These are phyloP conservation scores for Globisporangium canariense DNA, from an alignment of 352 stramenopile species.

Conservation along the genomic window DNA sequence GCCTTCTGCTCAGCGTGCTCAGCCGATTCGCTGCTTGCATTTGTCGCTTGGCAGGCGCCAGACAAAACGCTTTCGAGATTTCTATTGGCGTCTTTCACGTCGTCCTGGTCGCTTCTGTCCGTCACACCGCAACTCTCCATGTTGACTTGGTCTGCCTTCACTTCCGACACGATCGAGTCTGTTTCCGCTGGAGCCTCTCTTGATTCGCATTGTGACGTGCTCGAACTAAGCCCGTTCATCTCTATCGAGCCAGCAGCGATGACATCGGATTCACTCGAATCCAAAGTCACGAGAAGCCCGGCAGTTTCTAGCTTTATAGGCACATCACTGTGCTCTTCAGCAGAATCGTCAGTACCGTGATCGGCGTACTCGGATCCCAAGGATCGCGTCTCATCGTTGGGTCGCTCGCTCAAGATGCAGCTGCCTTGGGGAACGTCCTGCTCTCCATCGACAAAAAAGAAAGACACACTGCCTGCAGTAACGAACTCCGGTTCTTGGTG, in stretches of 20 bases:
- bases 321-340: background rate
- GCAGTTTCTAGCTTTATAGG: no score
- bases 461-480: background rate
- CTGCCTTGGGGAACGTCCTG: background rate
- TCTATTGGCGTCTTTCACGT: background rate
- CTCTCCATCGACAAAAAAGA: background rate
- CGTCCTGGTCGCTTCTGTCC: background rate
- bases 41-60: background rate
- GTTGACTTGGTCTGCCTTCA: conserved; percentile 1
- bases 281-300: background rate
- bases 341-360: background rate
- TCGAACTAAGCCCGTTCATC: background rate
- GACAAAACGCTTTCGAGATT: background rate
- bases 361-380: background rate
- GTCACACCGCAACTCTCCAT: background rate
- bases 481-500: background rate
- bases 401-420: background rate
- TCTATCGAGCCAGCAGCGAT: background rate
- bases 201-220: background rate
- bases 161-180: background rate
- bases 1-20: background rate
- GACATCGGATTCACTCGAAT: background rate
- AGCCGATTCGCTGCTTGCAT: background rate
- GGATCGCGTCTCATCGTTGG: background rate
- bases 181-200: background rate